Percentiles rank a stretch among this genome's conserved stretches.
Conservation (phyloP, 495 filamentous ascomycete genomes). For the Penicillium chermesinum region DNA sequence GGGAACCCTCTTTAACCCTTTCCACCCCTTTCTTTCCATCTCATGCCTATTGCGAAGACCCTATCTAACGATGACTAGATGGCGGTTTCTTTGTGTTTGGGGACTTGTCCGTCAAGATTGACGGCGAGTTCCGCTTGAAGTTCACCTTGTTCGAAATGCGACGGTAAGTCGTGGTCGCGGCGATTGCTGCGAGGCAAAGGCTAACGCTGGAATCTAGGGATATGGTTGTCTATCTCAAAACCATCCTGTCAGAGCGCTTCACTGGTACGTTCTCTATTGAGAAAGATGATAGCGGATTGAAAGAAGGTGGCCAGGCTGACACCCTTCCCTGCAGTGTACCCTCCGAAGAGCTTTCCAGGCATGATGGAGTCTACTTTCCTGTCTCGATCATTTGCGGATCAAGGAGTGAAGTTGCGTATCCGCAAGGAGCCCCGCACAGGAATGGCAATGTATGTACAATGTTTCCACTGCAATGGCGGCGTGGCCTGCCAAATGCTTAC, state of each 20-base stretch:
- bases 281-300: background rate
- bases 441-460: constrained; percentile 22
- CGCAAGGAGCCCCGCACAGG: constrained; percentile 74
- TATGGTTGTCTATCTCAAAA: constrained; percentile 62
- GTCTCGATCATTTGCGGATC: constrained; percentile 89
- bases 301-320: background rate
- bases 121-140: constrained; percentile 71
- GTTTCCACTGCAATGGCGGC: background rate
- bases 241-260: constrained; percentile 69
- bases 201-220: constrained; percentile 25
- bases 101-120: constrained; percentile 79
- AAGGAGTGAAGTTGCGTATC: constrained; percentile 84
- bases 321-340: constrained; percentile 51
- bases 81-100: constrained; percentile 97
- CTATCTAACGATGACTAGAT: constrained; percentile 41
- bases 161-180: constrained; percentile 46
- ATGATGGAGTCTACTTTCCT: constrained; percentile 88
- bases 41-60: background rate
- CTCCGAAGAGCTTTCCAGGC: constrained; percentile 77
- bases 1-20: background rate
- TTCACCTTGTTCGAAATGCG: constrained; percentile 86
- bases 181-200: background rate
- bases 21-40: background rate
- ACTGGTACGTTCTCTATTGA: constrained; percentile 46
- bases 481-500: background rate